Evolutionary conservation across 2,329 filamentous ascomycete genomes (phyloP).

Genomic region (Colletotrichum theobromicola): DNA sequence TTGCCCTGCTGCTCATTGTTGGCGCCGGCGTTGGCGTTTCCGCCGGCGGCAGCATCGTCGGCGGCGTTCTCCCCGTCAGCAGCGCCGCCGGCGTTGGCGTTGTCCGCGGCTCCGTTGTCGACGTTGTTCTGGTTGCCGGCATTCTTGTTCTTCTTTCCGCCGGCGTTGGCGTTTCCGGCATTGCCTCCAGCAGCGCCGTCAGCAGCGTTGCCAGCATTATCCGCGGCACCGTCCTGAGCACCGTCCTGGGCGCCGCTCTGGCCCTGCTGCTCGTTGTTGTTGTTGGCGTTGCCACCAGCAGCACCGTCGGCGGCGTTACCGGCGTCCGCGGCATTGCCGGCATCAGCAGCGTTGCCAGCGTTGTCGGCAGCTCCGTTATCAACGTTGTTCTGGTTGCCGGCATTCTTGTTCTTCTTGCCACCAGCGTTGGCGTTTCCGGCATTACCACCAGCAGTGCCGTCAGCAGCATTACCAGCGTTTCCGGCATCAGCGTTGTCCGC

Average conservation of each 20-base stretch:
- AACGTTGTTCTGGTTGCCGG: neutral
- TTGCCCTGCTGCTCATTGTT: neutral
- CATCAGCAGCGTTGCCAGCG: neutral
- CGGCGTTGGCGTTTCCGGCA: neutral
- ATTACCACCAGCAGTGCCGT: neutral
- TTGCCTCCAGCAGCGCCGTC: neutral
- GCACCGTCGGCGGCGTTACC: neutral
- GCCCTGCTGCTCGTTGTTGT: neutral
- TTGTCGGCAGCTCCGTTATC: neutral
- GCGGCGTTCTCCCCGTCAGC: neutral
- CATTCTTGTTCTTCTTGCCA: neutral
- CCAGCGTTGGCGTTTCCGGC: neutral
- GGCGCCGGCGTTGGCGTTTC: too few species aligned
- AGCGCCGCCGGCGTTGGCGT: neutral
- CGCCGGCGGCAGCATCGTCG: neutral
- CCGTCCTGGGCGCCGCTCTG: neutral
- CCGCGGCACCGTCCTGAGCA: neutral
- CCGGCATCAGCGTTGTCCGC: neutral
- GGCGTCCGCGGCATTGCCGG: neutral
- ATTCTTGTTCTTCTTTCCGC: neutral
- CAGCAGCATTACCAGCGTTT: neutral
- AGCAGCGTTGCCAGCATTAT: neutral
- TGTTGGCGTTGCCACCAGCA: neutral
- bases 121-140: neutral
- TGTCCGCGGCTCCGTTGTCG: neutral